phyloP scores from a whole-genome alignment of 2,329 filamentous ascomycete species.

The Daldinia eschscholtzii region DNA sequence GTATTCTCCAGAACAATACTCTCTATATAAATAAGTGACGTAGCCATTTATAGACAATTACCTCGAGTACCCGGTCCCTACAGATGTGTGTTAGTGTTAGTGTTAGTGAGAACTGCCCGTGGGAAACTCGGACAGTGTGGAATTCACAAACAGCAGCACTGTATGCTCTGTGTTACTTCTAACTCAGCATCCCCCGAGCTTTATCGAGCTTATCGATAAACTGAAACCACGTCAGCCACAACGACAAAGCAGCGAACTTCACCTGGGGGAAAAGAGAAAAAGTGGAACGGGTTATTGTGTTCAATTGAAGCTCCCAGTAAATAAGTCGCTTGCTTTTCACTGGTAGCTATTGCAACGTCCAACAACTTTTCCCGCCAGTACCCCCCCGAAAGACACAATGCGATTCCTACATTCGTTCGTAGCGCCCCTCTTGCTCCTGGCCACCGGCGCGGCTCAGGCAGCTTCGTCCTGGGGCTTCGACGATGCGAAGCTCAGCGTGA shows the following conservation, averaged over 20 bases:
- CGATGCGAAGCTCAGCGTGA: conserved; percentile 76
- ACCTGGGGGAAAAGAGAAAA: conserved; percentile 37
- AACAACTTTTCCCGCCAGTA: conserved; percentile 10
- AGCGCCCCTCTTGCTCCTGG: conserved; percentile 61
- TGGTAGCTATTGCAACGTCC: conserved; percentile 9
- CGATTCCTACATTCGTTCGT: conserved; percentile 57
- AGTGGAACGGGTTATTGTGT: conserved; percentile 45
- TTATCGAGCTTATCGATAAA: conserved; percentile 29
- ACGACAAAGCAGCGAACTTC: conserved; percentile 16
- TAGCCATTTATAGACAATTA: too few relatives aligned
- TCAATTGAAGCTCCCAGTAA: conserved; percentile 40
- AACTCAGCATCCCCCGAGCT: too few relatives aligned
- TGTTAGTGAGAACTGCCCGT: too few relatives aligned
- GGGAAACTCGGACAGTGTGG: neutral
- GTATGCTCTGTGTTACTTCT: conserved; percentile 1
- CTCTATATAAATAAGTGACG: neutral
- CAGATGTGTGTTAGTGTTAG: too few relatives aligned
- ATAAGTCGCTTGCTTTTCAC: neutral
- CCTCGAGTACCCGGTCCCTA: too few relatives aligned
- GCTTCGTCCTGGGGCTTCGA: conserved; percentile 78
- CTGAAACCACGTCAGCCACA: conserved; percentile 45
- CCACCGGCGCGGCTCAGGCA: conserved; percentile 64
- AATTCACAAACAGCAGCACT: neutral
- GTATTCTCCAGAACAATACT: neutral
- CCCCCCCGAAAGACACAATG: conserved; percentile 52